Evolutionary conservation across 345 rosid species (phyloP).

Genomic region (Eucalyptus regnans): DNA sequence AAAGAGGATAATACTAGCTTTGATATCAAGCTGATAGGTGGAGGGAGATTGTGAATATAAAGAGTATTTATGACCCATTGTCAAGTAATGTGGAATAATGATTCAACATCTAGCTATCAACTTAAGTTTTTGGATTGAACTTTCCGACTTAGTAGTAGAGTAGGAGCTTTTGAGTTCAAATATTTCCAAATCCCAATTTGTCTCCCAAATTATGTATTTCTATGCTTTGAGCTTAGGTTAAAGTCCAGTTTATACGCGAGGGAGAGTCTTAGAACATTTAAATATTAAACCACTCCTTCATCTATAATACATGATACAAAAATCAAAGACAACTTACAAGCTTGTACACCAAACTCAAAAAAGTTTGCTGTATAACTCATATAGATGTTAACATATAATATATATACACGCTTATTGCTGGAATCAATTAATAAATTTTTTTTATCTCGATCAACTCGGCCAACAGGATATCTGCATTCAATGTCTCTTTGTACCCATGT

Average conservation of each 20-base stretch:
- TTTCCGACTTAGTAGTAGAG: background rate
- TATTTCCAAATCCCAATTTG: background rate
- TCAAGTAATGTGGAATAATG: background rate
- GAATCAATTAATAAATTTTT: background rate
- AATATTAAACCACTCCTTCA: background rate
- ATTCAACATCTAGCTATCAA: background rate
- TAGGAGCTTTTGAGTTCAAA: background rate
- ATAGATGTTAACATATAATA: background rate
- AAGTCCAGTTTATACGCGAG: background rate
- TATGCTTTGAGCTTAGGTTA: background rate
- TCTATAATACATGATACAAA: background rate
- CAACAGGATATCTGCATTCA: background rate
- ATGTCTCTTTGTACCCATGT: background rate
- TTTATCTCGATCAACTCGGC: background rate
- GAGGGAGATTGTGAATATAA: background rate
- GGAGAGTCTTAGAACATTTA: background rate
- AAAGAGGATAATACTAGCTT: background rate
- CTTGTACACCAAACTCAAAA: background rate
- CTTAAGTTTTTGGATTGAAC: background rate
- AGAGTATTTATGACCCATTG: background rate
- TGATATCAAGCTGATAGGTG: background rate
- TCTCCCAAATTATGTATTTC: background rate
- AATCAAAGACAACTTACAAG: background rate
- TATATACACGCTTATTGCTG: background rate
- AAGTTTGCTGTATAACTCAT: background rate